phyloP scores from a whole-genome alignment of 225 moss, liverwort and hornwort species.

The Antitrichia curtipendula region DNA sequence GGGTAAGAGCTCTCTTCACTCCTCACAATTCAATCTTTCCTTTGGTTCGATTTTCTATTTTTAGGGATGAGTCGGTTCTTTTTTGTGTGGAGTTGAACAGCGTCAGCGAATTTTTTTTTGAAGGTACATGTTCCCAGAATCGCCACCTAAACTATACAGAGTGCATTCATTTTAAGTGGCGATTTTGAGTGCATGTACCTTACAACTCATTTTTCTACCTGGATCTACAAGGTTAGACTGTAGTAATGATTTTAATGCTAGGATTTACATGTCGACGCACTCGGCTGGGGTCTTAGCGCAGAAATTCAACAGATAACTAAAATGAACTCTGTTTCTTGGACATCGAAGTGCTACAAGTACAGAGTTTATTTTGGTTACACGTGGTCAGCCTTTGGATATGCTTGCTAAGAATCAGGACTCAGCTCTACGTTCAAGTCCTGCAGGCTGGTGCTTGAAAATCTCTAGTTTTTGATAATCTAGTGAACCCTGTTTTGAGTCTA shows the following conservation, averaged over 20 bases:
- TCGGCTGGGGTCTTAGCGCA: background rate
- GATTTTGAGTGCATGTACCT: background rate
- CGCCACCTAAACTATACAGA: background rate
- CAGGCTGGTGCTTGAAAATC: background rate
- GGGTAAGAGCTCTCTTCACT: conserved; percentile 6
- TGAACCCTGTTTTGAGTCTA: background rate
- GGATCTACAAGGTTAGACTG: background rate
- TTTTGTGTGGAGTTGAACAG: background rate
- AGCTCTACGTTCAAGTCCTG: too few relatives aligned
- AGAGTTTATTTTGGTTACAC: background rate
- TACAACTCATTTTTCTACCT: background rate
- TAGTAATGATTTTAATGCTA: background rate
- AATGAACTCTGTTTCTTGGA: background rate
- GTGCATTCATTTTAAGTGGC: background rate
- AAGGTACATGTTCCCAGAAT: background rate
- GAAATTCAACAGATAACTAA: background rate
- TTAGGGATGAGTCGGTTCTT: background rate
- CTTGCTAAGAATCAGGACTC: background rate
- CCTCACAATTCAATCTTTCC: background rate
- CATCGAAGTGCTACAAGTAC: background rate
- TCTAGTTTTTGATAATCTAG: background rate
- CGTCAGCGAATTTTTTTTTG: background rate
- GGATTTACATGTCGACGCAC: background rate
- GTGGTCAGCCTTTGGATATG: background rate
- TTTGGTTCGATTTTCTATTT: background rate